Evolutionary conservation across 179 eudicot genomes (phyloP).

Genomic region (Spinacia oleracea): DNA sequence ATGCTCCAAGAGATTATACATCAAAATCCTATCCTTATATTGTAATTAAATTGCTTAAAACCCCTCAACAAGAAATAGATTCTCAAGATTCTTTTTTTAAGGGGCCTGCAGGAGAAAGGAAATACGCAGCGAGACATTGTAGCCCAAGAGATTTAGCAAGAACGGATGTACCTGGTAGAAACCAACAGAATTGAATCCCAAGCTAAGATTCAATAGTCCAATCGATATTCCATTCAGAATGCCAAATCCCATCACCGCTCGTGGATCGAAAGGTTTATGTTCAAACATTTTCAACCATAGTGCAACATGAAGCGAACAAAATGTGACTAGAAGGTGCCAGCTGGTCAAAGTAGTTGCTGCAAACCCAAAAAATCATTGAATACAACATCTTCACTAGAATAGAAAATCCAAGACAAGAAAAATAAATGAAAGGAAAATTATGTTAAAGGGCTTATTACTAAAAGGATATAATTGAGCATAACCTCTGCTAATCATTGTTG

Average conservation of each 20-base stretch:
- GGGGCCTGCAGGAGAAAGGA: neutral
- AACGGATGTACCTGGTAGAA: slow-evolving; percentile 68
- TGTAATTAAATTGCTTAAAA: neutral
- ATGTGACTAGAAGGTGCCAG: slow-evolving; percentile 93
- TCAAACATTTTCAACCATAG: slow-evolving; percentile 71
- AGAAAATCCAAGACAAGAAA: too few relatives aligned
- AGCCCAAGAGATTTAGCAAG: neutral
- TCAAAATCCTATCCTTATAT: neutral
- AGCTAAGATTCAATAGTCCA: slow-evolving; percentile 78
- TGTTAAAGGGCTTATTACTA: neutral
- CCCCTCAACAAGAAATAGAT: neutral
- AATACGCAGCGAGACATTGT: neutral
- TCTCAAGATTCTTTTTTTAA: neutral
- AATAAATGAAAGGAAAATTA: neutral
- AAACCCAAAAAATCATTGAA: neutral
- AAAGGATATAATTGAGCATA: too few relatives aligned
- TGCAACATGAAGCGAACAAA: slow-evolving; percentile 84
- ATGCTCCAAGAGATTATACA: neutral
- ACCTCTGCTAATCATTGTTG: neutral
- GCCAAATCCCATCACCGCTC: slow-evolving; percentile 79
- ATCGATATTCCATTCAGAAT: slow-evolving; percentile 80
- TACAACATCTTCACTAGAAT: neutral
- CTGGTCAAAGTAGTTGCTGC: slow-evolving; percentile 92
- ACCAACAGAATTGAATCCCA: slow-evolving; percentile 92
- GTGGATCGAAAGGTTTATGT: slow-evolving; percentile 80